Evolutionary conservation across 257 asterid species (phyloP), one percentile per base, ranked within the genome.

Genomic region (Gardenia jasminoides): DNA sequence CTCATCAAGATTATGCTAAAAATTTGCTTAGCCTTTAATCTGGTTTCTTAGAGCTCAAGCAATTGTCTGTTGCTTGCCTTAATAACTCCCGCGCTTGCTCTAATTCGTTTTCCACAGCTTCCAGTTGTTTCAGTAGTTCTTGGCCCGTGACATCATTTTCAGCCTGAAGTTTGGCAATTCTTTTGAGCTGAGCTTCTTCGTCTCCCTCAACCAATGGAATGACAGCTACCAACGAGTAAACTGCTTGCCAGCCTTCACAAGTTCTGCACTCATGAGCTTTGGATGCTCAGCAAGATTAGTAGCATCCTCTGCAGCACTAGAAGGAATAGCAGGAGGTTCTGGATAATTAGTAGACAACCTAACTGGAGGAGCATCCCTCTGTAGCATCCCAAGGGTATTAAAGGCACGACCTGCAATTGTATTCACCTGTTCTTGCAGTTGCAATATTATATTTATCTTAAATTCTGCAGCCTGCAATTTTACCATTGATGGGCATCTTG

Each of bases 201-300:
- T 94, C 97, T 76, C 93, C 98, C 80, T 91, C 97, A 44, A 91
- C 84, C 75, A 95, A 82, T 65, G 98, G 97, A 83, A 95, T 97
- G 30, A 97, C 98, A 79, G 97, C 87, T 80, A 93, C 97, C 88
- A 93, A 89, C 22, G 88, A 90, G 84, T 95, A 84, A 90, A 93
- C 98, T 93, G 97, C 80, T 95, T 93, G 74, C 98, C 98, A 62
- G 98, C 97, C 83, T 92, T 95, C 79, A 93, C 96, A 78, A 95
- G 88, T 58, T 88, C 98, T 19, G 97, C 85, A 76, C 93, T 90
- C 73, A 93, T 91, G 76, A 81, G 80, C 81, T 93, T 91, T 48
- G 99, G 97, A 81, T 93, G 94, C 80, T 93, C 97, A 5, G 94
- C 86, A 76, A 88, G 70, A 84, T 47, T 89, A 20, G 89, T 67